Conservation (phyloP, 2,329 filamentous ascomycete genomes). For the Fonsecaea erecta region DNA sequence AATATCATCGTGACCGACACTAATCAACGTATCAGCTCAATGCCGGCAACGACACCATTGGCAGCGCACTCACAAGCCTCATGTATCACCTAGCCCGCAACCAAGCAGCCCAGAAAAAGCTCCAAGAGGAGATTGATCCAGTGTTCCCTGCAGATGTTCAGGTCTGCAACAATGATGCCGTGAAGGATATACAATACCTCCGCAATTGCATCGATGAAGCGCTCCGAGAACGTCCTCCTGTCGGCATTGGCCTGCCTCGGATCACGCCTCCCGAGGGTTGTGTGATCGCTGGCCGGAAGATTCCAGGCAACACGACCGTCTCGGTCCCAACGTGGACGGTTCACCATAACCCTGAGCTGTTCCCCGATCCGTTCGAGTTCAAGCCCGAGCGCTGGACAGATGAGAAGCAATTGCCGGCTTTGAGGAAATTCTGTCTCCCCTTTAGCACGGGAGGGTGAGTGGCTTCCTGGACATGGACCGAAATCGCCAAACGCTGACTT, state of each 20-base stretch:
- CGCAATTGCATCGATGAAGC: neutral
- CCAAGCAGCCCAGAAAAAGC: neutral
- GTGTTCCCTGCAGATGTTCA: neutral
- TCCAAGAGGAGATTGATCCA: neutral
- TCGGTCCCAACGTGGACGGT: neutral
- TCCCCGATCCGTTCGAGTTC: neutral
- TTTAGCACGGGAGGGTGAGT: no score
- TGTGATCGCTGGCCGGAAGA: neutral
- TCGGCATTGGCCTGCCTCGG: neutral
- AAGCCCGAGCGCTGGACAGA: neutral
- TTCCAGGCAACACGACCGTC: neutral
- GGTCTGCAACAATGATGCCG: neutral
- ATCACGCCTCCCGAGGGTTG: neutral
- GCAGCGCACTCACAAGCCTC: no score
- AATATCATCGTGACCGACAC: no score
- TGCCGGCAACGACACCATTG: no score
- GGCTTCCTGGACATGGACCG: no score
- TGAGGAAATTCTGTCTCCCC: no score
- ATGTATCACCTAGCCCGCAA: no score
- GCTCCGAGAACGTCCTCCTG: neutral
- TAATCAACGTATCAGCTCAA: no score
- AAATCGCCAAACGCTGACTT: no score
- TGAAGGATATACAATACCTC: neutral
- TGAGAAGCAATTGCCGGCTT: no score
- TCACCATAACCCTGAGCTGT: neutral